These are phyloP conservation scores for Anisodus acutangulus DNA, from an alignment of 257 asterid species.

Conservation along the genomic window DNA sequence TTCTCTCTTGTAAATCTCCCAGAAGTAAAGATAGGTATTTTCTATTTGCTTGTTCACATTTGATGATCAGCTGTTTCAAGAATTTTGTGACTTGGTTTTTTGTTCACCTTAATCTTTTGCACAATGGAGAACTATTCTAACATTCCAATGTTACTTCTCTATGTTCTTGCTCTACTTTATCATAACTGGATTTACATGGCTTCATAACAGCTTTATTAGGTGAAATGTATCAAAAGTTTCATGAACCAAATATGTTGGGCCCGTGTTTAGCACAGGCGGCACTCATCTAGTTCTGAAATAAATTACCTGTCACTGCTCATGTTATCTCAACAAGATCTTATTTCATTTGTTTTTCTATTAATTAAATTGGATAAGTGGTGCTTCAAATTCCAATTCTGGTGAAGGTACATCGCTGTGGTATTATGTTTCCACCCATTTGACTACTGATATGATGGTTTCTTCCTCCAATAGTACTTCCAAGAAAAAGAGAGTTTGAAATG, in stretches of 20 bases:
- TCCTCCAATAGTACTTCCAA: not conserved
- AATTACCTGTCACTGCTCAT: constrained; percentile 8
- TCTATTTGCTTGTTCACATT: not conserved
- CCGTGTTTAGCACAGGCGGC: not conserved
- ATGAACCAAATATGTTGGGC: not conserved
- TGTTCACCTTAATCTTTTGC: not conserved
- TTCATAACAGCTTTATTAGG: not conserved
- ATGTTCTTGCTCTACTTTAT: not conserved
- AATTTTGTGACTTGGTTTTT: not conserved
- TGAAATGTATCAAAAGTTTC: not conserved
- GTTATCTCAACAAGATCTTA: not conserved
- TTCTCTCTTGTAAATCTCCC: not conserved
- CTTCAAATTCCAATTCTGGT: not conserved
- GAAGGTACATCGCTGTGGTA: not conserved
- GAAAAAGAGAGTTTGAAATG: constrained; percentile 18
- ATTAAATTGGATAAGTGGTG: not conserved
- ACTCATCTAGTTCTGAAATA: not conserved
- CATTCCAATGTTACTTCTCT: constrained; percentile 6
- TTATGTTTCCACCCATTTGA: constrained; percentile 3
- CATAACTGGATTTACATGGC: not conserved
- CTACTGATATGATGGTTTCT: not conserved
- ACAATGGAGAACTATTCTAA: not conserved
- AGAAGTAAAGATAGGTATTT: constrained; percentile 6
- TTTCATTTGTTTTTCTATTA: not conserved
- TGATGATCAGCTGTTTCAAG: not conserved